phyloP scores from a whole-genome alignment of 768 basidiomycete genomes.

The Multifurca ochricompacta region DNA sequence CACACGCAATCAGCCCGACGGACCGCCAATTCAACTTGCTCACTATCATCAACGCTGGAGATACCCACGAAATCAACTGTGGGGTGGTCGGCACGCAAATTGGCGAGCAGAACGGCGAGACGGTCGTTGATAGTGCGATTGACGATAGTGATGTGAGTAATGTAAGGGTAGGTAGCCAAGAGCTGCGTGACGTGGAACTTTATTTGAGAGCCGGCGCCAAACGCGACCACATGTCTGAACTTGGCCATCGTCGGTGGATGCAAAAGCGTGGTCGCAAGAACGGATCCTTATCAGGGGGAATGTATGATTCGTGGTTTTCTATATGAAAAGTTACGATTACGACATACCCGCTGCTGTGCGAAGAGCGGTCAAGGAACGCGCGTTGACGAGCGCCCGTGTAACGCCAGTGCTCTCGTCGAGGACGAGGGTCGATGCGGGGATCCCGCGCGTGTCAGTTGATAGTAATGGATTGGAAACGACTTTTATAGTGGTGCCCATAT shows the following conservation, averaged over 20 bases:
- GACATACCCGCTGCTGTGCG: slow-evolving; percentile 71
- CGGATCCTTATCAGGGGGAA: slow-evolving; percentile 45
- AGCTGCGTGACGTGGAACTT: slow-evolving; percentile 57
- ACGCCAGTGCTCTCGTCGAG: slow-evolving; percentile 63
- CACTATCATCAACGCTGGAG: slow-evolving; percentile 10
- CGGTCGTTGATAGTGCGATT: slow-evolving; percentile 53
- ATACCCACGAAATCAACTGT: slow-evolving; percentile 12
- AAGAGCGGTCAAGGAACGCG: slow-evolving; percentile 67
- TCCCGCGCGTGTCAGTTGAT: slow-evolving; percentile 38
- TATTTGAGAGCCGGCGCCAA: slow-evolving; percentile 71
- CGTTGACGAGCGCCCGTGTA: slow-evolving; percentile 73
- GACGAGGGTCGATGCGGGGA: slow-evolving; percentile 72
- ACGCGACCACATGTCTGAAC: slow-evolving; percentile 46
- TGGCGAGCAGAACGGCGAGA: slow-evolving; percentile 31
- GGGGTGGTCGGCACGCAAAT: slow-evolving; percentile 28
- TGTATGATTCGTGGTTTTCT: neutral
- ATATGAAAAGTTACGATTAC: neutral
- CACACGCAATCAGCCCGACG: slow-evolving; percentile 54
- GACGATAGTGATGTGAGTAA: slow-evolving; percentile 49
- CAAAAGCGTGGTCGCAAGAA: slow-evolving; percentile 55
- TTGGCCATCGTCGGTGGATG: slow-evolving; percentile 25
- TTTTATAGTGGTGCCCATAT: slow-evolving; percentile 59
- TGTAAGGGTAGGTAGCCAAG: slow-evolving; percentile 47
- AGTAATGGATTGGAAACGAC: slow-evolving; percentile 66
- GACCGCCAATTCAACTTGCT: slow-evolving; percentile 30